phyloP scores from a whole-genome alignment of 306 rosid genomes.

The Erythrophleum fordii region DNA sequence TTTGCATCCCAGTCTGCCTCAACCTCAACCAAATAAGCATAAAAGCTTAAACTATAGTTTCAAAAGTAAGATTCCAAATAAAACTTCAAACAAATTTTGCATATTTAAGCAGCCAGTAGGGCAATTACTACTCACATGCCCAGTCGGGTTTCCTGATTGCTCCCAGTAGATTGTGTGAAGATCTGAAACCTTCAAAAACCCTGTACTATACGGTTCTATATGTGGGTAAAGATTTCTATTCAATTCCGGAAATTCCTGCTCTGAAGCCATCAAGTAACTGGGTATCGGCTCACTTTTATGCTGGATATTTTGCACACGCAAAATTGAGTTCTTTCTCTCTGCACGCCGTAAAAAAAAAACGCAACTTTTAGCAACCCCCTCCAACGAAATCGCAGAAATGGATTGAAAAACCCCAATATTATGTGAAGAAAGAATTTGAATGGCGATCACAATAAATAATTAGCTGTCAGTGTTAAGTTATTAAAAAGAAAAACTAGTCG shows the following conservation, averaged over 20 bases:
- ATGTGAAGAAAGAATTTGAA: neutral
- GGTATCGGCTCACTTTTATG: constrained; percentile 45
- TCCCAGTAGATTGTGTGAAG: constrained; percentile 87
- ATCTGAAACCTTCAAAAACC: constrained; percentile 81
- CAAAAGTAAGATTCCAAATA: neutral
- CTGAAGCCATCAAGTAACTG: constrained; percentile 61
- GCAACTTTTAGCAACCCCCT: constrained; percentile 31
- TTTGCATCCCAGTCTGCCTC: constrained; percentile 18
- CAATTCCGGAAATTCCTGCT: constrained; percentile 47
- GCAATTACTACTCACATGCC: constrained; percentile 69
- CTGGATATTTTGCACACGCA: constrained; percentile 46
- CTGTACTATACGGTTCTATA: constrained; percentile 71
- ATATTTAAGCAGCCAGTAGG: constrained; percentile 1
- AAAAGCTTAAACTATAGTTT: neutral
- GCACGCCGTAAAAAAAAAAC: constrained; percentile 20
- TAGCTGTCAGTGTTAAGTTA: neutral
- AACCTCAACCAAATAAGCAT: constrained; percentile 18
- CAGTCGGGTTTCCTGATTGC: constrained; percentile 87
- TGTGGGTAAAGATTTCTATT: constrained; percentile 61
- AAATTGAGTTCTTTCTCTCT: constrained; percentile 50
- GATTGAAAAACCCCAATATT: neutral
- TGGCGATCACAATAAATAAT: neutral
- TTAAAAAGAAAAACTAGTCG: neutral
- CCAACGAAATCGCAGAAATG: neutral
- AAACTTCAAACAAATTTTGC: neutral